Base-by-base conservation (phyloP, 1,284 basidiomycete genomes). In the Ustilago trichophora region DNA sequence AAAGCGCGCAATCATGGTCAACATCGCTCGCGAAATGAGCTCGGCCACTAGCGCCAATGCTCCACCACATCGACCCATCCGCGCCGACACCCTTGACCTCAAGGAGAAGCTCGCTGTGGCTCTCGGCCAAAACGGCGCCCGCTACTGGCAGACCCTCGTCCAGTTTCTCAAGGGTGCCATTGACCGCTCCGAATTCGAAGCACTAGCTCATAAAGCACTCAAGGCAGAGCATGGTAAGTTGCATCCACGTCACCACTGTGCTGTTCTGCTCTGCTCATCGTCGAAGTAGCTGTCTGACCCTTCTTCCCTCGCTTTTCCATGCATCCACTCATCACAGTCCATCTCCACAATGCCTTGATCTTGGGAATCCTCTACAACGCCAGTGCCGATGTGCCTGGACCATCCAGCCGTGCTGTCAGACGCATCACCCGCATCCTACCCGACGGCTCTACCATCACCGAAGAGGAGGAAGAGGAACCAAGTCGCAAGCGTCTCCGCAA, bases 331-430 rank as follows among this genome's bases (percentile, higher is more conserved):
- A 12, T 26, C 46, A 7, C 67, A 83, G 83, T 82, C 15, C 77
- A 82, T 24, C 68, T 84, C 21, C 83, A 84, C 75, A 83, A 84
- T 55, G 73, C 80, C 4, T 71, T 84, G 18, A 72, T 84, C 43
- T 70, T 84, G 37, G 81, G 82, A 22, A 80, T 84, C 58, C 76
- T 84, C 24, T 82, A 83, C 78, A 83, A 84, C 29, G 78, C 78
- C 11, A 72, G 63, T 31, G 65, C 76, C 36, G 76, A 75, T 38
- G 68, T 76, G 10, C 72, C 74, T 7, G 71, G 75, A 3, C 78
- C 75, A 16, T 72, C 69, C 29, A 62, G 62, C 54, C 52, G 57
- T 37, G 38, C 56, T 18, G 34, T 46, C n/a, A 44, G 68, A n/a
- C 37, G 60, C 33, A 55, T 68, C 53, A 52, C 65, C 40, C 50